Conservation (phyloP, 2,329 filamentous ascomycete genomes). For the Hymenoscyphus salicellus region DNA sequence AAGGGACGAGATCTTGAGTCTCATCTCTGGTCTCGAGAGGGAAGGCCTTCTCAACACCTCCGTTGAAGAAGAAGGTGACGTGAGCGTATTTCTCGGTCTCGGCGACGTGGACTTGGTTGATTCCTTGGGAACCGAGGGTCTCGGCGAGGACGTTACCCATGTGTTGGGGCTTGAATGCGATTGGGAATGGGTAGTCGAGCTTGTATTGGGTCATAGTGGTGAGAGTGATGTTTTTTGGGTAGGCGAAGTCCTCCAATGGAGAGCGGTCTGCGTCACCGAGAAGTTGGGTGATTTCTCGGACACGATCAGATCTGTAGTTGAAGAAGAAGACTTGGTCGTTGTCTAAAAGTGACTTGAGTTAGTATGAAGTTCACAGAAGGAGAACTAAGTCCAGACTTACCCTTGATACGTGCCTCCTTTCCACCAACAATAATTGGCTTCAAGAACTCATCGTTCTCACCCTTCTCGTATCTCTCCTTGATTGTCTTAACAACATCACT, state of each 20-base stretch:
- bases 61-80: conserved; percentile 99
- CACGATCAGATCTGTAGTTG: conserved; percentile 99
- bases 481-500: conserved; percentile 82
- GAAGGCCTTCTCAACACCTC: conserved; percentile 95
- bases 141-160: conserved; percentile 99
- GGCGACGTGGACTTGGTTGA: conserved; percentile 93
- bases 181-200: conserved; percentile 83
- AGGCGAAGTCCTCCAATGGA: conserved; percentile 84
- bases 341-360: conserved; percentile 50
- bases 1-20: conserved; percentile 72
- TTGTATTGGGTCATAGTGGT: conserved; percentile 99
- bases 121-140: conserved; percentile 83
- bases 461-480: conserved; percentile 80
- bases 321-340: conserved; percentile 98
- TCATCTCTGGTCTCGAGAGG: conserved; percentile 87
- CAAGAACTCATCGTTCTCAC: conserved; percentile 94
- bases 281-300: conserved; percentile 92
- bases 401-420: conserved; percentile 79
- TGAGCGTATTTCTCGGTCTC: conserved; percentile 99
- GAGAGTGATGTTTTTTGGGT: conserved; percentile 81
- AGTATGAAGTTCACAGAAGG: conserved; percentile 7
- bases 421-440: conserved; percentile 96
- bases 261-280: conserved; percentile 90
- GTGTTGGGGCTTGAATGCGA: conserved; percentile 89
- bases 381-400: conserved; percentile 44